Evolutionary conservation across 352 stramenopile species (phyloP).

Genomic region (Phytophthora agathidicida): DNA sequence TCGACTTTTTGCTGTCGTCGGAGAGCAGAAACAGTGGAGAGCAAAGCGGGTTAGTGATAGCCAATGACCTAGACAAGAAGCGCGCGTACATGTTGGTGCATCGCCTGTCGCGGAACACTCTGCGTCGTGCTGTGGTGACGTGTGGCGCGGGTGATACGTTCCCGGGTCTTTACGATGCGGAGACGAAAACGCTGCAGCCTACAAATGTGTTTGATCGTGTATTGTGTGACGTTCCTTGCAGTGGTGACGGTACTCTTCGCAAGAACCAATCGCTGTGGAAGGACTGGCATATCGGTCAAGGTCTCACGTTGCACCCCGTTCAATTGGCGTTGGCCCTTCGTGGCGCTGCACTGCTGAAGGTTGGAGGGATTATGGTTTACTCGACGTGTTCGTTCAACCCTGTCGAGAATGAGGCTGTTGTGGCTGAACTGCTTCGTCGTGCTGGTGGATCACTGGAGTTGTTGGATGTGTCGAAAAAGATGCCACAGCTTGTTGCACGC

Average conservation of each 20-base stretch:
- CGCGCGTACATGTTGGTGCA: conserved; percentile 98
- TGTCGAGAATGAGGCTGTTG: conserved; percentile 99
- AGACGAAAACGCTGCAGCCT: conserved; percentile 38
- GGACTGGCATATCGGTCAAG: conserved; percentile 93
- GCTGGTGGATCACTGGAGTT: conserved; percentile 89
- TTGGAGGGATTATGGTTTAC: conserved; percentile 95
- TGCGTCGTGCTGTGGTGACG: conserved; percentile 92
- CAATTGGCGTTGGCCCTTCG: conserved; percentile 94
- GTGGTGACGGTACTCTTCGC: conserved; percentile 97
- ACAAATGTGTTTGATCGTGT: conserved; percentile 98
- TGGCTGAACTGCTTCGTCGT: conserved; percentile 93
- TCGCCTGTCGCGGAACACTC: conserved; percentile 87
- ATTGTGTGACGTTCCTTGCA: conserved; percentile 98
- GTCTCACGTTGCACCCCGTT: conserved; percentile 92
- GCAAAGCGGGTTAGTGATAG: conserved; percentile 89
- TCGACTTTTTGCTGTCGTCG: conserved; percentile 84
- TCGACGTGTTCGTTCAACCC: conserved; percentile 99
- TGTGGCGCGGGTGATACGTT: conserved; percentile 93
- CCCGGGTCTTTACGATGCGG: conserved; percentile 84
- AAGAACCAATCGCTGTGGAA: conserved; percentile 97
- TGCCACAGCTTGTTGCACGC: conserved; percentile 63
- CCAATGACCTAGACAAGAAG: conserved; percentile 97
- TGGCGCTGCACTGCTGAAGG: conserved; percentile 89
- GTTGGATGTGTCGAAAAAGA: conserved; percentile 76
- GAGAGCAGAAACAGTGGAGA: conserved; percentile 12